phyloP scores from a whole-genome alignment of 371 early-diverging fungal genomes.

The Entomophthora muscae region DNA sequence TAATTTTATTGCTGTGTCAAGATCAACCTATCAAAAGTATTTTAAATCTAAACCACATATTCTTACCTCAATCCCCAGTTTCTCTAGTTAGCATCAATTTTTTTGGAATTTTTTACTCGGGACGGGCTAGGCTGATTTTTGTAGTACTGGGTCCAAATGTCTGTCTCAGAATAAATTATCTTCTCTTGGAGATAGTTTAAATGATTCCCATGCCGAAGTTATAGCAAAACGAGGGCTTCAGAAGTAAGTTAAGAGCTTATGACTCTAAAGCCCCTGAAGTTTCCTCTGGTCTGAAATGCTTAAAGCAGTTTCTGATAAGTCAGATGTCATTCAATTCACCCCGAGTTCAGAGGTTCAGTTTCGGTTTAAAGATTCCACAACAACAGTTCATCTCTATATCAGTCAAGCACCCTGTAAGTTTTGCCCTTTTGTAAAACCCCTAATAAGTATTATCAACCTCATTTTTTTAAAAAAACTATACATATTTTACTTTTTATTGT shows the following conservation, averaged over 20 bases:
- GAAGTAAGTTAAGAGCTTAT: not conserved
- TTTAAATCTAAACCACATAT: not conserved
- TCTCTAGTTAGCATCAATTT: not conserved
- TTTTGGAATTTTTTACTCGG: not conserved
- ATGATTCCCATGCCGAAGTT: not conserved
- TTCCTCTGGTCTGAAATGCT: not conserved
- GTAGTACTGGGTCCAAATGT: not conserved
- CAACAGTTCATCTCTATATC: not conserved
- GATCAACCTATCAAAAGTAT: not conserved
- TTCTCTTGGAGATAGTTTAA: not conserved
- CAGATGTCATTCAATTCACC: not conserved
- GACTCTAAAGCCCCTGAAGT: not conserved
- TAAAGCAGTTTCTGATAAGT: not conserved
- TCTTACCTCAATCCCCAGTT: not conserved
- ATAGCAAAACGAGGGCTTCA: not conserved
- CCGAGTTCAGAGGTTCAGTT: not conserved
- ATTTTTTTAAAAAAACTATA: too few relatives aligned
- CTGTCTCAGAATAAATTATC: not conserved
- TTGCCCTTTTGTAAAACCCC: too few relatives aligned
- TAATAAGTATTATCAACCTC: too few relatives aligned
- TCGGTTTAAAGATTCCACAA: not conserved
- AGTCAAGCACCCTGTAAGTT: not conserved
- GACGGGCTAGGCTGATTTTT: not conserved
- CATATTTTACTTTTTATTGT: too few relatives aligned
- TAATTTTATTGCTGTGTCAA: not conserved